Conservation (phyloP, 352 stramenopile genomes). For the Globisporangium carolinianum region DNA sequence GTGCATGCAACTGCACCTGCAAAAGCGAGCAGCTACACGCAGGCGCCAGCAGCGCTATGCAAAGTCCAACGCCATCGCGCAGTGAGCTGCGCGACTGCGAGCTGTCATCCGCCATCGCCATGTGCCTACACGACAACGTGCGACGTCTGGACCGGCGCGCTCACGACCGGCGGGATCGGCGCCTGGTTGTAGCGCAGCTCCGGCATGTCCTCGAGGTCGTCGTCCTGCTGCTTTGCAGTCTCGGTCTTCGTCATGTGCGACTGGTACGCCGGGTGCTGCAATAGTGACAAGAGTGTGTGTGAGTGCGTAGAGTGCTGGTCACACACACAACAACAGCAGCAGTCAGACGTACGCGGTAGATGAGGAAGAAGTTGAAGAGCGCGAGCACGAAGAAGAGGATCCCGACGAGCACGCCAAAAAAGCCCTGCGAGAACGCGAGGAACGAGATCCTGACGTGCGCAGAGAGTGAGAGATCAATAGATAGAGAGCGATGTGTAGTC, state of each 20-base stretch:
- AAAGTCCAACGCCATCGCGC: not conserved
- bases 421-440: constrained; percentile 73
- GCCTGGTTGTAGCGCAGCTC: constrained; percentile 78
- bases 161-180: constrained; percentile 15
- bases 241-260: constrained; percentile 61
- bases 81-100: too few relatives aligned
- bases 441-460: constrained; percentile 55
- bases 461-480: not conserved
- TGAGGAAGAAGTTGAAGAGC: constrained; percentile 87
- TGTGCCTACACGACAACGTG: constrained; percentile 57
- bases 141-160: constrained; percentile 25
- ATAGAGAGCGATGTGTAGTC: too few relatives aligned
- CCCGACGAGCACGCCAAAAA: constrained; percentile 69
- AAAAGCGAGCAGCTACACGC: not conserved
- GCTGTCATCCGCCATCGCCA: not conserved
- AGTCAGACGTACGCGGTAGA: constrained; percentile 51
- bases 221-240: constrained; percentile 39
- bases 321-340: not conserved
- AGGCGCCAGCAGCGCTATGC: not conserved
- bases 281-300: not conserved
- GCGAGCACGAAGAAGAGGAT: constrained; percentile 69
- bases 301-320: too few relatives aligned
- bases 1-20: not conserved
- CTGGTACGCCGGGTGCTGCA: constrained; percentile 74
- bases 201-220: constrained; percentile 65